Conservation (phyloP, 371 early-diverging fungal species). For the Mucor ambiguus region DNA sequence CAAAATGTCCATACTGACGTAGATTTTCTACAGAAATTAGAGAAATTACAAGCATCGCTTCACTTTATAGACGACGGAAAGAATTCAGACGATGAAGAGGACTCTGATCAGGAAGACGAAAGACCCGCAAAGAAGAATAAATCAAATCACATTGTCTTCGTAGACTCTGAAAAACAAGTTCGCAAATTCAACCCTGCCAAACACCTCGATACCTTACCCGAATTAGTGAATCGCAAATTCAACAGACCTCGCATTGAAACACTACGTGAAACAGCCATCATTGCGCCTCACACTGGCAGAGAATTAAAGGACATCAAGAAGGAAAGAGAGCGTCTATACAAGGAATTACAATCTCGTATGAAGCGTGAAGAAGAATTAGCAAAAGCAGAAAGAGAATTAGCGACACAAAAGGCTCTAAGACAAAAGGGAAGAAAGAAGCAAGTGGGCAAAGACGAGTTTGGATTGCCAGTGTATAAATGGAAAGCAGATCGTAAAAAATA, state of each 20-base stretch:
- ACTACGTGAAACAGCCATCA: slow-evolving; percentile 54
- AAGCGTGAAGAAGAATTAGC: slow-evolving; percentile 78
- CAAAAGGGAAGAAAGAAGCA: slow-evolving; percentile 80
- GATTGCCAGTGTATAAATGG: slow-evolving; percentile 92
- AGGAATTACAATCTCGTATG: slow-evolving; percentile 77
- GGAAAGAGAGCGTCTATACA: slow-evolving; percentile 56
- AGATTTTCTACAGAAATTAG: slow-evolving; percentile 62
- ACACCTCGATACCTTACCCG: slow-evolving; percentile 85
- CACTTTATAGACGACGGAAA: slow-evolving; percentile 63
- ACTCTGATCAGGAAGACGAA: slow-evolving; percentile 44
- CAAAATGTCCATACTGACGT: not conserved
- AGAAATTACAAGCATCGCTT: slow-evolving; percentile 64
- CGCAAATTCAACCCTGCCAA: slow-evolving; percentile 65
- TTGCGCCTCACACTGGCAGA: slow-evolving; percentile 30
- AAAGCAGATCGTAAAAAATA: slow-evolving; percentile 83
- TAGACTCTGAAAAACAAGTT: slow-evolving; percentile 80
- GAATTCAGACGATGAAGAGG: slow-evolving; percentile 37
- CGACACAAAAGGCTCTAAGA: slow-evolving; percentile 77
- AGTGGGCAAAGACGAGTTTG: slow-evolving; percentile 82
- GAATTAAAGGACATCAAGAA: slow-evolving; percentile 36
- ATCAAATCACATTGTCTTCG: slow-evolving; percentile 87
- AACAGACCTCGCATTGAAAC: slow-evolving; percentile 72
- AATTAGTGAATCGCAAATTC: slow-evolving; percentile 79
- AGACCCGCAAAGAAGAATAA: slow-evolving; percentile 36
- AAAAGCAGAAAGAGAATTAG: slow-evolving; percentile 76